phyloP scores from a whole-genome alignment of 2,329 filamentous ascomycete species.

The Magnaporthiopsis incrustans region DNA sequence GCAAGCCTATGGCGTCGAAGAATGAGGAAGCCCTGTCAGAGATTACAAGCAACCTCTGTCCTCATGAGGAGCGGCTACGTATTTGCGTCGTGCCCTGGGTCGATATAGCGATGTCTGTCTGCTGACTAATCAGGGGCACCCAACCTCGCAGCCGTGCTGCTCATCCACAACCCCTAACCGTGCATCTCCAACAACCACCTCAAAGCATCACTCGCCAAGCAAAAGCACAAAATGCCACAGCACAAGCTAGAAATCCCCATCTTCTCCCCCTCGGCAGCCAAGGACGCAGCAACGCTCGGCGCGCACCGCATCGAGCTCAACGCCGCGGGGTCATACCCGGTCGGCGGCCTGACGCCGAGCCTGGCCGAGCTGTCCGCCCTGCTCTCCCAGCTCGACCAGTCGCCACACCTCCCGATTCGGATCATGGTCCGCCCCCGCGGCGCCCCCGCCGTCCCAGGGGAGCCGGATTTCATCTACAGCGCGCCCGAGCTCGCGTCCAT shows the following conservation, averaged over 20 bases:
- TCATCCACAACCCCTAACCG: no score
- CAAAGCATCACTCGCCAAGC: no score
- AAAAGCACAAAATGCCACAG: background rate
- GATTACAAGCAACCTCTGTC: no score
- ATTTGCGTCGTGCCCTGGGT: no score
- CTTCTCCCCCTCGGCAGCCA: slow-evolving; percentile 37
- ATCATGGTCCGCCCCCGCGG: slow-evolving; percentile 49
- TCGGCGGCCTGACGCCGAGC: slow-evolving; percentile 44
- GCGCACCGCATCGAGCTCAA: slow-evolving; percentile 48
- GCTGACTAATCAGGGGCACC: no score
- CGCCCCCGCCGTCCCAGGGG: slow-evolving; percentile 14
- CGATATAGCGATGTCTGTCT: no score
- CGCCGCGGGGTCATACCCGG: slow-evolving; percentile 37
- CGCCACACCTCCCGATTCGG: slow-evolving; percentile 32
- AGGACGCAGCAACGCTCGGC: slow-evolving; percentile 31
- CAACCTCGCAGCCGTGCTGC: no score
- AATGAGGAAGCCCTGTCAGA: no score
- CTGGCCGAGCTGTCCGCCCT: slow-evolving; percentile 29
- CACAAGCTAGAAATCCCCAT: slow-evolving; percentile 41
- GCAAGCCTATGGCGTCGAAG: no score
- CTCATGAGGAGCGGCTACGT: no score
- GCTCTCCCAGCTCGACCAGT: slow-evolving; percentile 1
- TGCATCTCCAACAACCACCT: no score
- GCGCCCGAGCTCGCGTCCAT: slow-evolving; percentile 35
- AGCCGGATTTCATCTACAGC: slow-evolving; percentile 41